Evolutionary conservation across 2,329 filamentous ascomycete genomes (phyloP).

Genomic region (Neonectria punicea): DNA sequence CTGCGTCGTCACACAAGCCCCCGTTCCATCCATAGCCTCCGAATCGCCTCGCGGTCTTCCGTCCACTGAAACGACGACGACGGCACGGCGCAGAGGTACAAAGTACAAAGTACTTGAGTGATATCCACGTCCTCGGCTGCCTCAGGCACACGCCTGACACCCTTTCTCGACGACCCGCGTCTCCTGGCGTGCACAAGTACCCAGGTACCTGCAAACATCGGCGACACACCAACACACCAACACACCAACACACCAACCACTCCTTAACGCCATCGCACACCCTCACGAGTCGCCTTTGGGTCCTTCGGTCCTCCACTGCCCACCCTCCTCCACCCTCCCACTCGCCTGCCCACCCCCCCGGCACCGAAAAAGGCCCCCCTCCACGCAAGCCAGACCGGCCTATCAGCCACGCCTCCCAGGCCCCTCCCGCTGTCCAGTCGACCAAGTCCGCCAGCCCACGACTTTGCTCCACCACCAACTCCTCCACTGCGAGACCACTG

Average conservation of each 20-base stretch:
- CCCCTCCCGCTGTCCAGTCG: constrained; percentile 35
- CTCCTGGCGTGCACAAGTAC: constrained; percentile 18
- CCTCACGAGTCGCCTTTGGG: constrained; percentile 33
- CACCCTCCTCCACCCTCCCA: constrained; percentile 23
- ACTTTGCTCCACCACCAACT: constrained; percentile 29
- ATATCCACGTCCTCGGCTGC: constrained; percentile 7
- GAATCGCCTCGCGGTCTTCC: constrained; percentile 10
- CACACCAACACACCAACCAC: constrained; percentile 26
- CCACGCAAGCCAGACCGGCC: constrained; percentile 17
- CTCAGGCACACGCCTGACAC: constrained; percentile 11
- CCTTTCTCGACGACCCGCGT: not conserved
- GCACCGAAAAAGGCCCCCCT: not conserved
- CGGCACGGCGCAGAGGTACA: constrained; percentile 20
- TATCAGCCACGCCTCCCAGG: constrained; percentile 25
- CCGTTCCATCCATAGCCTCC: constrained; percentile 21
- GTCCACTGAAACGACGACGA: constrained; percentile 6
- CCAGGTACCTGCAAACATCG: constrained; percentile 15
- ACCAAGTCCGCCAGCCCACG: constrained; percentile 36
- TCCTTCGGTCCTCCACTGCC: constrained; percentile 23
- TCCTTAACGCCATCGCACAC: constrained; percentile 30
- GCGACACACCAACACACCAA: not conserved
- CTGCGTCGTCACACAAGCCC: constrained; percentile 11
- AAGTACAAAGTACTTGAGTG: constrained; percentile 10
- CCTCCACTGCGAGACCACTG: constrained; percentile 25
- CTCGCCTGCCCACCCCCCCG: constrained; percentile 12